Base-by-base conservation (phyloP, 352 stramenopile species). In the Pythium grandisporangium region DNA sequence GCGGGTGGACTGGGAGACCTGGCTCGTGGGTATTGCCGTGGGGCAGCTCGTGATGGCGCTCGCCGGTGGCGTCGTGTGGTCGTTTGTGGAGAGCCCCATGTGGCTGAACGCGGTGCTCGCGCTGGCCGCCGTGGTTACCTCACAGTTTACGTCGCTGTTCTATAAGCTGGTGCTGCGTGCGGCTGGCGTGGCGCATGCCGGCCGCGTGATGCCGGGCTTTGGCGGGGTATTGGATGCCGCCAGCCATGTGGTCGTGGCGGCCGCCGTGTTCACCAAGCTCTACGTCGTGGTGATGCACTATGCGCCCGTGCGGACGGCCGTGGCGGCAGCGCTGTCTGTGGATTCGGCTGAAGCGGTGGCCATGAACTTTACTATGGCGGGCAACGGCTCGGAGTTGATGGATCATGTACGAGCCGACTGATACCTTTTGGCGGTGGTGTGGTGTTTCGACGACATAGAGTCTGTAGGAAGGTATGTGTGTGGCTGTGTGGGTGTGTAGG, bases 101-200 rank as follows among this genome's bases (percentile, higher is more conserved):
- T 32, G 27, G 27, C 8, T 32, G 4, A 70, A 70, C 43, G 42
- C 93, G 2, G 56, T 92, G 23, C 60, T 97, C 32, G 66, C 70
- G 0, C 37, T 95, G 14, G 57, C 91, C 21, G 90, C 81, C 24
- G 68, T 96, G 11, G 63, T 97, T 17, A 58, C 96, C 19, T 89
- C 84, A 7, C 70, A 96, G 5, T 77, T 97, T 36, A 90, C 90
- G 2, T 84, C 95, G 38, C 54, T 97, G n/a, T 89, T 95, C 17
- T 66, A 90, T 11, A 91, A 74, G 11, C 91, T 98, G 55, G 50
- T 98, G 8, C 97, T 97, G 63, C 73, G 92, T 25, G 84, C 96
- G 52, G 81, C 87, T 0, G 86, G 80, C 5, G 60, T 98, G 42
- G 95, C 96, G 44, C 93, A 96, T 55, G 94, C 89, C 55, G 86